Base-by-base conservation (phyloP, 164 flowering plant species). In the Kingdonia uniflora region DNA sequence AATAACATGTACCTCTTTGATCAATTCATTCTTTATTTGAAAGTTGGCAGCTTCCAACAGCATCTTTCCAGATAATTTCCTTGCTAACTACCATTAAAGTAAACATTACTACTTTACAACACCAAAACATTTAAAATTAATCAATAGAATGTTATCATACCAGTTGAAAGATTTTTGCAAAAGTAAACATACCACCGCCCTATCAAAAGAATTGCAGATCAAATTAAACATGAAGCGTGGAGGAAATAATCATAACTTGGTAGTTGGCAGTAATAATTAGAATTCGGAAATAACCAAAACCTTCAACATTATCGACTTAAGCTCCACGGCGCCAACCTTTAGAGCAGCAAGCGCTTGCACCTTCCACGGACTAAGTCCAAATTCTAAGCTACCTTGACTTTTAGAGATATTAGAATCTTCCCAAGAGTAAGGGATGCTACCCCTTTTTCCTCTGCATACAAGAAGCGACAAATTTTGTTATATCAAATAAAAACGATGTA, bases 1-100 rank as follows among this genome's bases (percentile, higher is more conserved):
- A 48, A 26, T 5, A 11, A 11, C 13, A 13, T 19, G 24, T 67
- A 85, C 97, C 90, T 85, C 82, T 51, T 53, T 80, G 10, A 85
- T 49, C 42, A 80, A 25, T 68, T 80, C 82, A 51, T 69, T 82
- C 66, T 68, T 85, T 29, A 84, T 72, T 72, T 80, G 87, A 68
- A 72, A 85, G 64, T 81, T 89, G 65, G 97, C 97, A 63, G 86
- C 92, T 73, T 89, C 87, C 57, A 74, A 20, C 21, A 85, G 59
- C 66, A 88, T 50, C 74, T 79, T 85, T 46, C 89, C 84, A 41
- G 92, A 71, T 66, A 89, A 65, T 66, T 60, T 79, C 65, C 73
- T 72, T 43, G 79, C 78, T 52, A 89, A 48, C 97, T 88, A 69
- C 67, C 65, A 66, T 16, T 52, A 58, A 49, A 41, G 38, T 24